These are phyloP conservation scores for Neurospora discreta DNA, from an alignment of 495 filamentous ascomycete genomes.

Conservation along the genomic window DNA sequence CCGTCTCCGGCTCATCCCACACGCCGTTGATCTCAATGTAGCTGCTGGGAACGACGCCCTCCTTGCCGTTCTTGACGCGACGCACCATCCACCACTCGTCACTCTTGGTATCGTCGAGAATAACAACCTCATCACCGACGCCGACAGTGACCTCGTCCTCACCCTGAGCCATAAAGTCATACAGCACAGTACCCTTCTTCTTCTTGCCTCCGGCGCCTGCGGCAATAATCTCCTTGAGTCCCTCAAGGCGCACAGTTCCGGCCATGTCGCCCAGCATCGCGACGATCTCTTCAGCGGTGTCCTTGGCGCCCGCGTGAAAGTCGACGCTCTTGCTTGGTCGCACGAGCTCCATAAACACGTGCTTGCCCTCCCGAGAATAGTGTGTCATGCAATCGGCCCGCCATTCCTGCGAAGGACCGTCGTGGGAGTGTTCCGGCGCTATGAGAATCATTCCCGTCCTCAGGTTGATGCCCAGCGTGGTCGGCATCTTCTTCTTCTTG, in stretches of 20 bases:
- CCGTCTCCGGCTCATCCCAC: slow-evolving; percentile 29
- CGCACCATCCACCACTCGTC: slow-evolving; percentile 99
- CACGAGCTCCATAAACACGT: slow-evolving; percentile 90
- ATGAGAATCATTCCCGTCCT: slow-evolving; percentile 83
- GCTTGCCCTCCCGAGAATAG: slow-evolving; percentile 96
- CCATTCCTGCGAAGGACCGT: slow-evolving; percentile 85
- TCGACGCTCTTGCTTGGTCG: slow-evolving; percentile 86
- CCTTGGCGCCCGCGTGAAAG: slow-evolving; percentile 94
- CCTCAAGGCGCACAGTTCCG: slow-evolving; percentile 71
- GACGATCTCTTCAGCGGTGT: slow-evolving; percentile 90
- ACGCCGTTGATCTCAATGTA: slow-evolving; percentile 80
- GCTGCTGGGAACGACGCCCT: slow-evolving; percentile 96
- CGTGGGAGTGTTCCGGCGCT: slow-evolving; percentile 66
- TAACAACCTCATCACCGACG: slow-evolving; percentile 79
- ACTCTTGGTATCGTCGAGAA: slow-evolving; percentile 81
- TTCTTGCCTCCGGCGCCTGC: slow-evolving; percentile 51
- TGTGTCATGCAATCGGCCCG: slow-evolving; percentile 83
- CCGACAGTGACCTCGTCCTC: slow-evolving; percentile 93
- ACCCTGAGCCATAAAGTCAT: slow-evolving; percentile 93
- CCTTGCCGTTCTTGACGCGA: slow-evolving; percentile 76
- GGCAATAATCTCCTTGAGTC: slow-evolving; percentile 75
- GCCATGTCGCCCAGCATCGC: slow-evolving; percentile 78
- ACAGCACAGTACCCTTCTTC: slow-evolving; percentile 78
- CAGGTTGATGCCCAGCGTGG: slow-evolving; percentile 80
- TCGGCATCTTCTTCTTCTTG: slow-evolving; percentile 95